Percentiles rank a stretch among this genome's conserved stretches.
Evolutionary conservation across 306 rosid species (phyloP).

Genomic region (Prunus fruticosa): DNA sequence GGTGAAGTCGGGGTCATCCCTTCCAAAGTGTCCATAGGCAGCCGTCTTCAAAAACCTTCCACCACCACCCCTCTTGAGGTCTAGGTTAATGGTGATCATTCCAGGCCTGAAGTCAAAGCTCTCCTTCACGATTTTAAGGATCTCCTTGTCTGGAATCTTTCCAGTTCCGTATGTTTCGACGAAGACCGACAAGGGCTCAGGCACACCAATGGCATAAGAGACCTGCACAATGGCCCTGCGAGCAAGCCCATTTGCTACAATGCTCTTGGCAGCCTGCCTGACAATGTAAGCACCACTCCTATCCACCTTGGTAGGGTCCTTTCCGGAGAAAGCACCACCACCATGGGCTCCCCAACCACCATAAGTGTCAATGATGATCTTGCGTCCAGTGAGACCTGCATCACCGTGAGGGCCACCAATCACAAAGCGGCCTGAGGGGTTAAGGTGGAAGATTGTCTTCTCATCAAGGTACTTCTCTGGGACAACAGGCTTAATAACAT

Average conservation of each 20-base stretch:
- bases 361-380: constrained; percentile 93
- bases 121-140: constrained; percentile 89
- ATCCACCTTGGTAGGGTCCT: constrained; percentile 99
- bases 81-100: constrained; percentile 92
- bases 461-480: constrained; percentile 96
- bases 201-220: constrained; percentile 97
- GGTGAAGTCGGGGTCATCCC: constrained; percentile 96
- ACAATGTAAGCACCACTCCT: constrained; percentile 97
- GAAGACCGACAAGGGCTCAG: constrained; percentile 88
- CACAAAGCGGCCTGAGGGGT: constrained; percentile 99
- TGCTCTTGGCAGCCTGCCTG: constrained; percentile 97
- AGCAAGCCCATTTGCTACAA: constrained; percentile 92
- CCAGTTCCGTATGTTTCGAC: constrained; percentile 86
- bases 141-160: constrained; percentile 90
- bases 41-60: constrained; percentile 92
- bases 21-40: constrained; percentile 98
- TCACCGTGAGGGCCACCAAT: constrained; percentile 99
- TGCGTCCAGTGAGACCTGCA: constrained; percentile 98
- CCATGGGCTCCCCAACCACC: constrained; percentile 99
- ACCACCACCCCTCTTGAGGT: constrained; percentile 89
- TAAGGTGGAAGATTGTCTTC: constrained; percentile 98
- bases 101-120: constrained; percentile 96
- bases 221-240: constrained; percentile 92
- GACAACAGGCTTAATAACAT: constrained; percentile 92
- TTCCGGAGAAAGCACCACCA: constrained; percentile 99